Evolutionary conservation across 1,139 yeast genomes (phyloP), one percentile per base, ranked within the genome.

Genomic region (Citeromyces hawaiiensis): DNA sequence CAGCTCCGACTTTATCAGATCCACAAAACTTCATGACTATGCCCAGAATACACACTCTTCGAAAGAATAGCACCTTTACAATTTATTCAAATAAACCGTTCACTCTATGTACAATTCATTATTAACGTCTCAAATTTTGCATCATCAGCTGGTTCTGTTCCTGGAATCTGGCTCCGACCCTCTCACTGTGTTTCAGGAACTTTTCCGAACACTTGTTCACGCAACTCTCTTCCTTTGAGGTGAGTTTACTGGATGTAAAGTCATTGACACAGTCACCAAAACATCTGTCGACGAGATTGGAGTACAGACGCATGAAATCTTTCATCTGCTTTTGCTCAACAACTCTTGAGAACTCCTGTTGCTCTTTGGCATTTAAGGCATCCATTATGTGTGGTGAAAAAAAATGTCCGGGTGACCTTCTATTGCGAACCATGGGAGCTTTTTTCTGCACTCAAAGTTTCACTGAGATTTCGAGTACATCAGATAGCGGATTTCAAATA

Each of bases 271-370:
- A 91, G 66, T 91, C 97, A 44, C 78, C 78, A 68, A 91, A 91
- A 70, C 98, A 91, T 70, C 95, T 81, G 62, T 93, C 91, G 43
- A 91, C 97, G 54, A 91, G 75, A 59, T 83, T 82, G 48, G 97
- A 87, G 73, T 91, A 91, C 40, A 80, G 68, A 61, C 93, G 80
- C 97, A 88, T 88, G 78, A 88, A 91, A 61, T 91, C 98, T 64
- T 85, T 85, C 96, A 91, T 87, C 66, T 91, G 98, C 73, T 91
- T 91, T 61, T 85, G 91, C 67, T 88, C 97, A 51, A 88, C 94
- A 50, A 88, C 70, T 62, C 80, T 88, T 64, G 87, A 96, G 63
- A 88, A 88, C 56, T 87, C 94, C 66, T 86, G 96, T 64, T 88
- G 96, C 67, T 88, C 97, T 60, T 86, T 83, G 57, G 80, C 79